Evolutionary conservation across 306 rosid genomes (phyloP).

Genomic region (Glycyrrhiza uralensis): DNA sequence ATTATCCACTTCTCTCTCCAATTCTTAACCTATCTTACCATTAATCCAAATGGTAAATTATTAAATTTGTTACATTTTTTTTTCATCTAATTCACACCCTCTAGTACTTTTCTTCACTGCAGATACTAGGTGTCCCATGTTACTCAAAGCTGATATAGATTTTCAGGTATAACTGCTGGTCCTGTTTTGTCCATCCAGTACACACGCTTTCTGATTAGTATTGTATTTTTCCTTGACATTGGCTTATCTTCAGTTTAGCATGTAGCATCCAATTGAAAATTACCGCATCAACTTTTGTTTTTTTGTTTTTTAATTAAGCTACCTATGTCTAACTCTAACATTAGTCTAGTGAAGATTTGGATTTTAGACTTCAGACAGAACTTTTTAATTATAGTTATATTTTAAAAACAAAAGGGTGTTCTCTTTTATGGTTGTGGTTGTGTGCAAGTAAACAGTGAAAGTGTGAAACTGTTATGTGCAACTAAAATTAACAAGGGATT

Average conservation of each 20-base stretch:
- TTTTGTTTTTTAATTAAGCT: not conserved
- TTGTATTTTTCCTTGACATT: not conserved
- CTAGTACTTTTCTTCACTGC: conserved; percentile 19
- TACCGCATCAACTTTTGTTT: not conserved
- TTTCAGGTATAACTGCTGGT: conserved; percentile 50
- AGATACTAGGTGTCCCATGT: conserved; percentile 44
- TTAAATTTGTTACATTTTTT: not conserved
- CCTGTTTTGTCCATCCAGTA: not conserved
- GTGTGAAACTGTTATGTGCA: not conserved
- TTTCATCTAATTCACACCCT: not conserved
- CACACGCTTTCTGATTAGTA: conserved; percentile 7
- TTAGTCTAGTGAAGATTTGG: not conserved
- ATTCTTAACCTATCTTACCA: not conserved
- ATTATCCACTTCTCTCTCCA: not conserved
- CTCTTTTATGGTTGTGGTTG: not conserved
- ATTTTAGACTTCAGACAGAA: not conserved
- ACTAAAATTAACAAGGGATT: not conserved
- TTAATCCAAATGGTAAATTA: not conserved
- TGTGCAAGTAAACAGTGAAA: conserved; percentile 6
- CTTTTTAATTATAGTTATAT: not conserved
- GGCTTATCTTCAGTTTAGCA: conserved; percentile 8
- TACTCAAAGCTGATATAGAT: conserved; percentile 36
- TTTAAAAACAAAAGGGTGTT: not conserved
- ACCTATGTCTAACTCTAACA: not conserved
- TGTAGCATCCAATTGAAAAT: conserved; percentile 3